Conservation (phyloP, 306 rosid species). For the Vicia faba region DNA sequence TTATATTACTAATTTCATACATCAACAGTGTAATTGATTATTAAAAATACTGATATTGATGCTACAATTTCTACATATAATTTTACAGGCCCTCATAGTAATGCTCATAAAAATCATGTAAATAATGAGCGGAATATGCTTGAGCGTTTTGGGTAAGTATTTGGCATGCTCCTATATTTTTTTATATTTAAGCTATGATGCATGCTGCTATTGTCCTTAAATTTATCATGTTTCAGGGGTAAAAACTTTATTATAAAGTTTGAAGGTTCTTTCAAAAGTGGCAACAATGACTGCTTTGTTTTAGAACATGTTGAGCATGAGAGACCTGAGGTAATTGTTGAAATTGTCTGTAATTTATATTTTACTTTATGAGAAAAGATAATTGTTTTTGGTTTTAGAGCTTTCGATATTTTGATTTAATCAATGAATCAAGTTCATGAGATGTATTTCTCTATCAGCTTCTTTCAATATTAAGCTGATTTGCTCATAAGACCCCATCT, state of each 20-base stretch:
- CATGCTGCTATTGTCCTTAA: not conserved
- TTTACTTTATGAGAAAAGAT: conserved; percentile 14
- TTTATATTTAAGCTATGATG: conserved; percentile 11
- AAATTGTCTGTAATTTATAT: conserved; percentile 8
- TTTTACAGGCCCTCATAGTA: conserved; percentile 65
- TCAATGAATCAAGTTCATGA: not conserved
- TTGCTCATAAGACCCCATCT: conserved; percentile 4
- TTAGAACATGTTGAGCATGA: conserved; percentile 85
- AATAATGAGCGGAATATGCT: conserved; percentile 71
- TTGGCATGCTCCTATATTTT: not conserved
- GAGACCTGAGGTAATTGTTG: conserved; percentile 76
- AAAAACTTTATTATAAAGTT: conserved; percentile 59
- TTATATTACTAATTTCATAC: conserved; percentile 14
- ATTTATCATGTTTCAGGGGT: conserved; percentile 54
- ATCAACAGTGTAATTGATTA: not conserved
- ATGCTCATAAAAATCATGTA: conserved; percentile 61
- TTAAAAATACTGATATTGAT: conserved; percentile 14
- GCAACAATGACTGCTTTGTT: conserved; percentile 61
- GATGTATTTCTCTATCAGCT: conserved; percentile 15
- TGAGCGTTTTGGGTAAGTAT: conserved; percentile 72
- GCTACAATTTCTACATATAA: conserved; percentile 28
- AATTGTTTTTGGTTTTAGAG: not conserved
- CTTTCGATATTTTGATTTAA: conserved; percentile 2
- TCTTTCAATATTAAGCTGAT: conserved; percentile 16
- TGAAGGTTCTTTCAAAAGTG: conserved; percentile 56